Evolutionary conservation across 768 basidiomycete genomes (phyloP).

Genomic region (Suillus hirtellus): DNA sequence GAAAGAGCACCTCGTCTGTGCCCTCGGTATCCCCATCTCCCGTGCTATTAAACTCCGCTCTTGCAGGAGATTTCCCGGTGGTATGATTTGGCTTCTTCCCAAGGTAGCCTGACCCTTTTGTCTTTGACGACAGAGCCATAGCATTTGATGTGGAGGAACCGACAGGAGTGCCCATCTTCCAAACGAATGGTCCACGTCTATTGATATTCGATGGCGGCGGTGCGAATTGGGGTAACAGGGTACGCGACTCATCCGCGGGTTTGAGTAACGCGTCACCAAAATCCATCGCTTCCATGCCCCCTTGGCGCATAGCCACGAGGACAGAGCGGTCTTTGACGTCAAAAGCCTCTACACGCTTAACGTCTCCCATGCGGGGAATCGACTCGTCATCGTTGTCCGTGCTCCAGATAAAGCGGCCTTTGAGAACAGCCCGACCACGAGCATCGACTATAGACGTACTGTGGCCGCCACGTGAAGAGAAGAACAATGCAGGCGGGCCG

Average conservation of each 20-base stretch:
- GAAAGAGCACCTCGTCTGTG: constrained; percentile 72
- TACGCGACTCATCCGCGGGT: constrained; percentile 80
- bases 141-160: constrained; percentile 40
- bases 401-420: constrained; percentile 81
- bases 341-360: constrained; percentile 82
- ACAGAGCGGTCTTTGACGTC: constrained; percentile 75
- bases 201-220: constrained; percentile 62
- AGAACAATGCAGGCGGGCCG: constrained; percentile 85
- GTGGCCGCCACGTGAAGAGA: constrained; percentile 85
- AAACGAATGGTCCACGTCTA: constrained; percentile 73
- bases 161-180: constrained; percentile 79
- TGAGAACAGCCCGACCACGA: constrained; percentile 81
- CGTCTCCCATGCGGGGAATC: constrained; percentile 64
- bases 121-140: constrained; percentile 42
- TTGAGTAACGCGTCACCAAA: constrained; percentile 75
- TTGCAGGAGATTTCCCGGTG: constrained; percentile 48
- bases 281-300: constrained; percentile 81
- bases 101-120: constrained; percentile 39
- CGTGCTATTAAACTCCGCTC: constrained; percentile 47
- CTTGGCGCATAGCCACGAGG: constrained; percentile 83
- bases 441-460: constrained; percentile 87
- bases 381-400: constrained; percentile 53
- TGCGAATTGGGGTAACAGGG: constrained; percentile 67
- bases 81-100: constrained; percentile 52
- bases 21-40: constrained; percentile 55